Evolutionary conservation across 2,329 filamentous ascomycete genomes (phyloP), one percentile per base, ranked within the genome.

Genomic region (Sporothrix pallida): DNA sequence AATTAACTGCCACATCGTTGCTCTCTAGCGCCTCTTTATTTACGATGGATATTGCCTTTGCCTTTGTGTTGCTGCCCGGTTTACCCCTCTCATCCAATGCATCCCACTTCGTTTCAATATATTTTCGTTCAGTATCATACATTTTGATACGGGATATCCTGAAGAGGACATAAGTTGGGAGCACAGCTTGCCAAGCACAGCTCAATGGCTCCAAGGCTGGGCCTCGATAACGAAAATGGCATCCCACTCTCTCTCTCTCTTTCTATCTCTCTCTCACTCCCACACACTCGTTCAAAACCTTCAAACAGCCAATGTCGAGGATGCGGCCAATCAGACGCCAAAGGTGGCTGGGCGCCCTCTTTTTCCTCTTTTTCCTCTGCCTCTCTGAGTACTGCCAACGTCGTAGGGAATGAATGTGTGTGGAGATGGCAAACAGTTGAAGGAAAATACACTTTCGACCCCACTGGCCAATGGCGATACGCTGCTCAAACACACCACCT

Each of bases 391-490:
- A 31, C 15, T 62, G 20, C 17, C 60, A 12, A 44, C n/a, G 62
- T 26, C 62, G 62, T 23, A 65, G 20, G 62, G 26, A 44, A 9
- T 15, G 42, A 48, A 50, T 54, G 58, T 63, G 58, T 44, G 70
- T 65, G 44, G 46, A 26, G 37, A 54, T 46, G 12, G 54, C 20
- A 62, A 42, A 56, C 52, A 67, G 15, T 10, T 17, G 23, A 26
- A 54, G 44, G 26, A 10, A 42, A 23, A n/a, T 5, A 37, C 31
- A 37, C 31, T 37, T 37, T 37, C 31, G 17, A 13, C 44, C 42
- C 68, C 71, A 69, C 74, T n/a, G 23, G 44, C 73, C 73, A 74
- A 75, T 75, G 69, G 74, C 70, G 72, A 75, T 72, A 73, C 69
- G 74, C 74, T 54, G 72, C 65, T 63, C 74, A 73, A 70, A 73